These are phyloP conservation scores for Botrytis squamosa DNA, from an alignment of 2,329 filamentous ascomycete species.

Conservation along the genomic window DNA sequence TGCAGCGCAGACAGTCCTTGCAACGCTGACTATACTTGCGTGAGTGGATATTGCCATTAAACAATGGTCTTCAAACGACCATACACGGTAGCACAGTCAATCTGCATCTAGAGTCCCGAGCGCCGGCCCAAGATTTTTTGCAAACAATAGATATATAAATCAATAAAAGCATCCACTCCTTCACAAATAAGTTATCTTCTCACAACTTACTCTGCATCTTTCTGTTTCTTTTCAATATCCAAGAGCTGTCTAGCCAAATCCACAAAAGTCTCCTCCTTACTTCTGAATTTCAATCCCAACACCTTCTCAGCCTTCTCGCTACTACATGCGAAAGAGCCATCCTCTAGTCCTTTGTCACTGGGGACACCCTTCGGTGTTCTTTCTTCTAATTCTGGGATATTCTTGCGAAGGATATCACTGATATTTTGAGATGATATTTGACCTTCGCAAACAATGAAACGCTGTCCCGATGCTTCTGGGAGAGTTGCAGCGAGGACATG, in stretches of 20 bases:
- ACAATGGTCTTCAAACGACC: not conserved
- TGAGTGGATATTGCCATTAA: slow-evolving; percentile 17
- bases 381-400: slow-evolving; percentile 51
- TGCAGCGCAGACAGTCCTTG: slow-evolving; percentile 15
- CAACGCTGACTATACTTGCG: not conserved
- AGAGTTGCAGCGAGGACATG: slow-evolving; percentile 59
- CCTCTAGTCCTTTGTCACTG: slow-evolving; percentile 21
- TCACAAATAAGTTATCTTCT: not conserved
- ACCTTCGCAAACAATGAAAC: slow-evolving; percentile 61
- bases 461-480: slow-evolving; percentile 55
- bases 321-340: slow-evolving; percentile 25
- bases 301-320: slow-evolving; percentile 24
- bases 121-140: not conserved
- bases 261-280: slow-evolving; percentile 33
- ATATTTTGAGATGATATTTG: slow-evolving; percentile 60
- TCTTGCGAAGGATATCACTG: slow-evolving; percentile 51
- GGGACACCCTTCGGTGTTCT: slow-evolving; percentile 46
- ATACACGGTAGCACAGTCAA: not conserved
- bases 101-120: not conserved
- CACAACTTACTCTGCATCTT: not conserved
- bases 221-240: slow-evolving; percentile 25
- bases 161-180: too few relatives aligned
- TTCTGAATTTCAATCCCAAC: slow-evolving; percentile 26
- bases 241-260: slow-evolving; percentile 33
- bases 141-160: not conserved